Conservation (phyloP, 352 stramenopile species). For the Pythium apleroticum region DNA sequence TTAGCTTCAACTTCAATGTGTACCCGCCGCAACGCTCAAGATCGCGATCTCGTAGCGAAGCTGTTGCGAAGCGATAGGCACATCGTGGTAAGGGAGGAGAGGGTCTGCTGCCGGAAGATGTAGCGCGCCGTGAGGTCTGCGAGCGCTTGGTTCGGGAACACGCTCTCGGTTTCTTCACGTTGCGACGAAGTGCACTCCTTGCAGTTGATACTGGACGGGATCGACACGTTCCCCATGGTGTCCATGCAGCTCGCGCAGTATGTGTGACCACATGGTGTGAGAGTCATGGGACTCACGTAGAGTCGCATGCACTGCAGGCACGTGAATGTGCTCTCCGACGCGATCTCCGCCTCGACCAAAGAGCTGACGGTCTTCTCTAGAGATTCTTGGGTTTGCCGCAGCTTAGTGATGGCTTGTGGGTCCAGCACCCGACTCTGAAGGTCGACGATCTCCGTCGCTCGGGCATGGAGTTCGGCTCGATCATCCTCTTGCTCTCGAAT, state of each 20-base stretch:
- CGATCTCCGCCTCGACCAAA: constrained; percentile 64
- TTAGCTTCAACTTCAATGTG: constrained; percentile 4
- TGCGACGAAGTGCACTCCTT: constrained; percentile 40
- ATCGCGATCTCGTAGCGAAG: constrained; percentile 39
- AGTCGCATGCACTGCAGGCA: constrained; percentile 74
- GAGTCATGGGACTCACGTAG: constrained; percentile 62
- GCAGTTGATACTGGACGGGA: constrained; percentile 52
- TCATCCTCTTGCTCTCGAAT: constrained; percentile 43
- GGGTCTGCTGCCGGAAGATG: constrained; percentile 69
- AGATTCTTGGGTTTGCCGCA: constrained; percentile 60
- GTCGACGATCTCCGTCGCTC: constrained; percentile 46
- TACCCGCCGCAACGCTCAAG: neutral
- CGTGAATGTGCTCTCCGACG: constrained; percentile 75
- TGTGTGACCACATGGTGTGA: constrained; percentile 71
- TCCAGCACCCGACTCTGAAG: constrained; percentile 52
- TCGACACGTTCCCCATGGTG: constrained; percentile 33
- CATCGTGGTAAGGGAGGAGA: constrained; percentile 63
- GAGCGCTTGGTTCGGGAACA: constrained; percentile 70
- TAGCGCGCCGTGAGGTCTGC: constrained; percentile 73
- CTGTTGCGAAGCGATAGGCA: constrained; percentile 67
- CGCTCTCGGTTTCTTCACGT: constrained; percentile 38
- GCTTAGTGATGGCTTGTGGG: constrained; percentile 44
- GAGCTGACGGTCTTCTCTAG: constrained; percentile 66
- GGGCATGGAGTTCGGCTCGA: constrained; percentile 36
- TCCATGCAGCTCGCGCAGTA: constrained; percentile 61